Conservation (phyloP, 768 basidiomycete species). For the Obba rivulosa region DNA sequence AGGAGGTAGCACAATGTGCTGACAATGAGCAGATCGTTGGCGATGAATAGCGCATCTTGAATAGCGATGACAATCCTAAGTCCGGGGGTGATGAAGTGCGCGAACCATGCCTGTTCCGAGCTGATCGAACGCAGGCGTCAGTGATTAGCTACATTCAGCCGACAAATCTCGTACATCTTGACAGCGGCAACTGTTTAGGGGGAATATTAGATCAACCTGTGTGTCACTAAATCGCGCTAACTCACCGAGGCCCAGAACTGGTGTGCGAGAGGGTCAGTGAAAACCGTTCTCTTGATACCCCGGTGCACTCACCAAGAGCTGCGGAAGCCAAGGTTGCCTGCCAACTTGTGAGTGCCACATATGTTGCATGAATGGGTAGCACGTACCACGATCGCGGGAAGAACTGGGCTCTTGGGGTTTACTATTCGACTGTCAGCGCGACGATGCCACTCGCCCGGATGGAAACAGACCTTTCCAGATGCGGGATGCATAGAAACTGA, state of each 20-base stretch:
- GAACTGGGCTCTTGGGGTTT: background rate
- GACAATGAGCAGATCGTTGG: constrained; percentile 11
- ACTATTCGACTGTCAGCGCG: background rate
- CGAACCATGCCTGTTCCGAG: constrained; percentile 8
- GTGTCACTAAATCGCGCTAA: no score
- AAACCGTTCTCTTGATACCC: no score
- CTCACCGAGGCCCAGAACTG: no score
- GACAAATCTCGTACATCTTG: no score
- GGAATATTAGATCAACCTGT: no score
- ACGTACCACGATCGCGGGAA: constrained; percentile 7
- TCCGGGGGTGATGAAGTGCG: constrained; percentile 5
- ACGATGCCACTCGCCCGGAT: no score
- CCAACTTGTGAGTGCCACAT: no score
- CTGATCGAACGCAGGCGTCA: no score
- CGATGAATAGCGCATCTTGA: constrained; percentile 8
- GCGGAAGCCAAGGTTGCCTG: background rate
- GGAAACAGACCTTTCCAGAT: constrained; percentile 7
- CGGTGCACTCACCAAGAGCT: constrained; percentile 1
- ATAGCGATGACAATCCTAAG: constrained; percentile 11
- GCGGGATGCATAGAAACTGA: constrained; percentile 17
- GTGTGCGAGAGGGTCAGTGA: no score
- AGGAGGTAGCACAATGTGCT: constrained; percentile 13
- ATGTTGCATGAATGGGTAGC: no score
- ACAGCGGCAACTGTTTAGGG: no score
- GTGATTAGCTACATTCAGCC: no score